Conservation (phyloP, 352 stramenopile species). For the Phytopythium oedochilum region DNA sequence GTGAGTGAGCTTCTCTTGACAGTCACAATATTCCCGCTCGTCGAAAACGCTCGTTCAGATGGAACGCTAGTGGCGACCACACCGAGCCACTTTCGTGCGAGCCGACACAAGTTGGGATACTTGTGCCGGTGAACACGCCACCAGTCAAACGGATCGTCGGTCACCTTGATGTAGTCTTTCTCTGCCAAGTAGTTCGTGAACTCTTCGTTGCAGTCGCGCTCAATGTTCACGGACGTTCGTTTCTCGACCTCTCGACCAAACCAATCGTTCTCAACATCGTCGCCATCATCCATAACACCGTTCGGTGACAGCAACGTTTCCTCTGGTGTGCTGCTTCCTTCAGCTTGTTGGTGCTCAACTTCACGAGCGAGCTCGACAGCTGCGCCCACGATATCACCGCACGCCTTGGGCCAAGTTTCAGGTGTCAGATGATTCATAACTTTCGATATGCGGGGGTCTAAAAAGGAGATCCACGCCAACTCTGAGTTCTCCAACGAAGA, state of each 20-base stretch:
- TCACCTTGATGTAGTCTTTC: background rate
- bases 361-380: background rate
- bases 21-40: constrained; percentile 7
- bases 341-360: no score
- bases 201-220: background rate
- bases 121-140: background rate
- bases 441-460: background rate
- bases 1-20: constrained; percentile 7
- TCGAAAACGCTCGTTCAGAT: constrained; percentile 14
- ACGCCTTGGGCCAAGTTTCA: background rate
- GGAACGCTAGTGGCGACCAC: constrained; percentile 10
- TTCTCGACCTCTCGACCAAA: background rate
- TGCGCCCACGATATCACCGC: background rate
- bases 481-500: background rate
- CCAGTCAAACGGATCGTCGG: background rate
- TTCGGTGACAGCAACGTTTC: background rate
- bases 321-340: background rate
- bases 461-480: background rate
- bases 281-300: background rate
- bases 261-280: background rate
- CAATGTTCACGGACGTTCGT: background rate
- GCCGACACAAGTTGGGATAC: background rate
- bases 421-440: background rate
- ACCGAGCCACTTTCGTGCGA: background rate
- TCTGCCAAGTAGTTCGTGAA: background rate